Evolutionary conservation across 2,329 filamentous ascomycete genomes (phyloP), one percentile per base, ranked within the genome.

Genomic region (Epichloe sp.): DNA sequence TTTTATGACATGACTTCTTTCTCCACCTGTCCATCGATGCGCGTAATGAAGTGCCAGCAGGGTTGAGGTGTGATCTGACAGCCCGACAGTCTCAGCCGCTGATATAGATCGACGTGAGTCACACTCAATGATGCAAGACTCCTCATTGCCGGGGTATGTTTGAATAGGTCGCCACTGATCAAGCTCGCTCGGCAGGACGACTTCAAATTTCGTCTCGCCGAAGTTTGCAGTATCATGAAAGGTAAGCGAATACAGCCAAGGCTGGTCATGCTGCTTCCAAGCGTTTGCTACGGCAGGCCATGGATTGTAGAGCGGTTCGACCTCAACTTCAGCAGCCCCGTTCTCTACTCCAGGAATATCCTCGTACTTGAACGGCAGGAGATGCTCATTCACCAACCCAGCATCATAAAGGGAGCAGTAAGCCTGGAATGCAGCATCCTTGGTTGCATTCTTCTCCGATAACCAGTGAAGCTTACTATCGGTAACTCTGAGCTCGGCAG

Each of bases 361-460:
- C 2, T 71, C 63, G 10, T 70, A 65, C 50, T 65, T 66, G 14
- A 75, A 68, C 8, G 91, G 91, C 41, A 95, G 71, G 0, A 96
- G 67, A 58, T 95, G 75, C 14, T 94, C 79, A 54, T 87, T 89
- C 1, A 97, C 66, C 5, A 96, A 70, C 0, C 85, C 84, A 26
- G 78, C 83, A 7, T 77, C 58, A 61, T 91, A 82, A 0, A 97
- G 71, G 5, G 72, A 73, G 21, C 78, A 67, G 60, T 90, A 95
- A 1, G 89, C 86, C 60, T 87, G 79, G 54, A 95, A 93, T 0
- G 88, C 85, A 1, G 85, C 88, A 64, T 96, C 91, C 60, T 85
- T 88, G 57, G 74, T 81, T 0, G 89, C 88, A 57, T 80, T 81
- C 52, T 74, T 78, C 59, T 93, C 83, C 0, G 82, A 86, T 11